Percentiles rank a stretch among this genome's conserved stretches.
phyloP scores from a whole-genome alignment of 2,329 filamentous ascomycete species.

The Cladosporium sp. region DNA sequence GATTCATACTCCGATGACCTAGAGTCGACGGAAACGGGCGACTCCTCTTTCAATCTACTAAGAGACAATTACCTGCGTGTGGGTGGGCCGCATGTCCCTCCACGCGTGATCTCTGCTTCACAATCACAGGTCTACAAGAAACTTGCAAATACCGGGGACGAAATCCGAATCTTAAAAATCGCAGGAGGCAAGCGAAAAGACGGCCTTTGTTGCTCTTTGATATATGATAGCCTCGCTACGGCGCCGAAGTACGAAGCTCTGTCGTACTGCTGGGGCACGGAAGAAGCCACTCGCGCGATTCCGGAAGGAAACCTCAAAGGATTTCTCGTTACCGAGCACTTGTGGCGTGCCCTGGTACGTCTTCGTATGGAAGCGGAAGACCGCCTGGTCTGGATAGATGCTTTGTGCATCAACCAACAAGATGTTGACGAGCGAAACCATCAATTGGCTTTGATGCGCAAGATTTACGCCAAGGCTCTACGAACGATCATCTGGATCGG shows the following conservation, averaged over 20 bases:
- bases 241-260: conserved; percentile 14
- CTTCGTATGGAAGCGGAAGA: conserved; percentile 6
- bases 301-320: conserved; percentile 12
- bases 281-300: conserved; percentile 1
- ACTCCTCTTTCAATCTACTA: no score
- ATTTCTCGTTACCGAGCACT: conserved; percentile 14
- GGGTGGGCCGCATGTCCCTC: background rate
- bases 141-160: background rate
- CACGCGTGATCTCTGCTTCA: background rate
- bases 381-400: conserved; percentile 22
- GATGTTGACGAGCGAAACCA: conserved; percentile 18
- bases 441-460: conserved; percentile 22
- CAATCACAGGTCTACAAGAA: background rate
- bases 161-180: conserved; percentile 11
- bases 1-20: no score
- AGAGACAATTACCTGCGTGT: background rate
- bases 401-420: conserved; percentile 23
- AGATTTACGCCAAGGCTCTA: conserved; percentile 19
- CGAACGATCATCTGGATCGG: conserved; percentile 21
- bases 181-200: background rate
- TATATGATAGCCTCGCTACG: background rate
- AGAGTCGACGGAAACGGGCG: no score
- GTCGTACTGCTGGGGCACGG: conserved; percentile 17
- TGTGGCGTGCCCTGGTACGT: conserved; percentile 13
- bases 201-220: conserved; percentile 11